Evolutionary conservation across 768 basidiomycete species (phyloP).

Genomic region (Serendipita vermifera): DNA sequence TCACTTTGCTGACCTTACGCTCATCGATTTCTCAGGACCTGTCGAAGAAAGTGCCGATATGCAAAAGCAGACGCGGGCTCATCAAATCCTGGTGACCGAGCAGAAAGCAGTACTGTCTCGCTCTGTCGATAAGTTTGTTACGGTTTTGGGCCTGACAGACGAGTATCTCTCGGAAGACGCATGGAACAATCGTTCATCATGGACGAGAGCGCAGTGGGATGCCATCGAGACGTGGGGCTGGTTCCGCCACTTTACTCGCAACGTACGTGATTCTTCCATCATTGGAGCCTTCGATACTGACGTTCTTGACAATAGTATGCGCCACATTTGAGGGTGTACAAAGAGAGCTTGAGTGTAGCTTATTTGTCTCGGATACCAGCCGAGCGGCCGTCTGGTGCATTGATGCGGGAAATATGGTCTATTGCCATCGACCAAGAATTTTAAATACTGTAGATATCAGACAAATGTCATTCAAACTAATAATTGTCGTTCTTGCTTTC

Average conservation of each 20-base stretch:
- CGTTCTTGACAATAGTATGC: conserved; percentile 42
- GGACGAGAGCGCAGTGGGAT: conserved; percentile 67
- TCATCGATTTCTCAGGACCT: conserved; percentile 11
- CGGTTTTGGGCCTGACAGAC: conserved; percentile 41
- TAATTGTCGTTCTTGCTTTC: background rate
- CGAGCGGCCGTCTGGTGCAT: background rate
- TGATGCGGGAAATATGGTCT: conserved; percentile 9
- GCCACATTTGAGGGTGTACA: conserved; percentile 63
- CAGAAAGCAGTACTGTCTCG: conserved; percentile 60
- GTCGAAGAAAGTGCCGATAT: conserved; percentile 28
- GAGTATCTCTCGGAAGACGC: conserved; percentile 49
- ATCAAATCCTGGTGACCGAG: conserved; percentile 57
- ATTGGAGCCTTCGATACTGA: background rate
- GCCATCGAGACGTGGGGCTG: conserved; percentile 84
- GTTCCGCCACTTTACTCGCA: conserved; percentile 79
- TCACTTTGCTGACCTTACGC: background rate
- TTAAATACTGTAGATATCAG: background rate
- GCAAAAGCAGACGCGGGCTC: conserved; percentile 60
- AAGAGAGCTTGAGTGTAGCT: conserved; percentile 53
- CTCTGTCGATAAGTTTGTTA: conserved; percentile 65
- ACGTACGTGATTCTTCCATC: conserved; percentile 34
- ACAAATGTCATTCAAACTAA: background rate
- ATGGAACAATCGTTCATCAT: conserved; percentile 57
- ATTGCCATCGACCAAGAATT: conserved; percentile 9
- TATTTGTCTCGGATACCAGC: conserved; percentile 34